These are phyloP conservation scores for Urtica urens DNA, from an alignment of 306 rosid genomes.

Conservation along the genomic window DNA sequence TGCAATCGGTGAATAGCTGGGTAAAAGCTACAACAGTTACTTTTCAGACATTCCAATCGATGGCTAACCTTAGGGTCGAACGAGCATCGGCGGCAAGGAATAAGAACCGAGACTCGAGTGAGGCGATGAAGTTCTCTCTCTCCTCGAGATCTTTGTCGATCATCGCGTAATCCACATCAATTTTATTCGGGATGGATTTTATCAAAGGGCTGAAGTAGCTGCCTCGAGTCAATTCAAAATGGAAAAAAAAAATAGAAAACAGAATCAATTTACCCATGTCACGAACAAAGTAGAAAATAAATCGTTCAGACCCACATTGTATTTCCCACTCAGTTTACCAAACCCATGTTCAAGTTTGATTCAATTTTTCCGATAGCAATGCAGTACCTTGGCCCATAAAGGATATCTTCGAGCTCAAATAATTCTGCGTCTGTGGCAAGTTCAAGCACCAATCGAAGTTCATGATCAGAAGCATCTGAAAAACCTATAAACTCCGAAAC, in stretches of 20 bases:
- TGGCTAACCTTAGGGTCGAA: conserved; percentile 67
- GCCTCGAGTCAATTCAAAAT: no score
- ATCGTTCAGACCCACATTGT: no score
- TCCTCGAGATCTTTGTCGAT: conserved; percentile 62
- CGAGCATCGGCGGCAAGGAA: conserved; percentile 91
- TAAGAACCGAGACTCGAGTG: conserved; percentile 73
- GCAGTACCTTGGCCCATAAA: conserved; percentile 74
- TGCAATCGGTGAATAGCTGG: no score
- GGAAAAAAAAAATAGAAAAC: no score
- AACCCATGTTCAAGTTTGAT: no score
- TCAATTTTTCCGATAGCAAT: no score
- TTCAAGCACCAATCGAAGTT: conserved; percentile 64
- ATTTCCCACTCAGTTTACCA: no score
- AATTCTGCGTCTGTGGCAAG: conserved; percentile 75
- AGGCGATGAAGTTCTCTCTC: conserved; percentile 53
- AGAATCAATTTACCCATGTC: no score
- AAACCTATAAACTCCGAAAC: not conserved
- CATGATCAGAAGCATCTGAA: conserved; percentile 53
- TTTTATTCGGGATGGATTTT: conserved; percentile 46
- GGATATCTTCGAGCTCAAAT: conserved; percentile 68
- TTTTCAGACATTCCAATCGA: no score
- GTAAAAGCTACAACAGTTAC: no score
- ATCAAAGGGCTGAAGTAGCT: conserved; percentile 92
- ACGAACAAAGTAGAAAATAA: no score
- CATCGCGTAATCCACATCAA: conserved; percentile 50